These are phyloP conservation scores for Verticillium klebahnii DNA, from an alignment of 2,329 filamentous ascomycete genomes.

Conservation along the genomic window DNA sequence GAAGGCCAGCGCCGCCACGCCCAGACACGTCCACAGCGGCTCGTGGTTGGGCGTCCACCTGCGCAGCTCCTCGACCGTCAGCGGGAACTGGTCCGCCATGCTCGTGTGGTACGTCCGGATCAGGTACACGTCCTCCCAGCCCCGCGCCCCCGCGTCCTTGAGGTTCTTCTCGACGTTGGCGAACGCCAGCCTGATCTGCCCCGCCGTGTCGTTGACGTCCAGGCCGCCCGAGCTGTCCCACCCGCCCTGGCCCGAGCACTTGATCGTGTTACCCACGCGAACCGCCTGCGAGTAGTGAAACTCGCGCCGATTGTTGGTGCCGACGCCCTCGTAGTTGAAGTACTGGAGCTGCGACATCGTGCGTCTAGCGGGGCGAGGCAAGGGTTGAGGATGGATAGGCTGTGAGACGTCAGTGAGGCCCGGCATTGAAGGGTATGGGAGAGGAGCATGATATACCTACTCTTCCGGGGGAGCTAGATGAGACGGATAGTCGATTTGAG, in stretches of 20 bases:
- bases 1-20: slow-evolving; percentile 39
- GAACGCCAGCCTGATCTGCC: slow-evolving; percentile 46
- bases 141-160: slow-evolving; percentile 45
- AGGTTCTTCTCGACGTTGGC: slow-evolving; percentile 46
- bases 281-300: slow-evolving; percentile 41
- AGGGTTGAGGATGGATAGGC: no score
- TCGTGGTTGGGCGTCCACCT: slow-evolving; percentile 16
- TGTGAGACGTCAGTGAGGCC: no score
- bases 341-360: slow-evolving; percentile 25
- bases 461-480: no score
- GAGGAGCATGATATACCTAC: no score
- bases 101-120: slow-evolving; percentile 38
- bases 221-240: slow-evolving; percentile 20
- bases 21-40: slow-evolving; percentile 40
- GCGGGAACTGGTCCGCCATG: slow-evolving; percentile 31
- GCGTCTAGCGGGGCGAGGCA: background rate
- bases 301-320: slow-evolving; percentile 14
- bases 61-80: slow-evolving; percentile 34
- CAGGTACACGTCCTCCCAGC: slow-evolving; percentile 46
- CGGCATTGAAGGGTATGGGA: no score
- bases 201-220: slow-evolving; percentile 26
- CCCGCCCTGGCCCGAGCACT: slow-evolving; percentile 40
- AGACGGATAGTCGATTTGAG: no score
- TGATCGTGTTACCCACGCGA: slow-evolving; percentile 41
- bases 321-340: slow-evolving; percentile 19